Conservation (phyloP, 192 early-diverging fungal genomes). For the Backusella macrospora region DNA sequence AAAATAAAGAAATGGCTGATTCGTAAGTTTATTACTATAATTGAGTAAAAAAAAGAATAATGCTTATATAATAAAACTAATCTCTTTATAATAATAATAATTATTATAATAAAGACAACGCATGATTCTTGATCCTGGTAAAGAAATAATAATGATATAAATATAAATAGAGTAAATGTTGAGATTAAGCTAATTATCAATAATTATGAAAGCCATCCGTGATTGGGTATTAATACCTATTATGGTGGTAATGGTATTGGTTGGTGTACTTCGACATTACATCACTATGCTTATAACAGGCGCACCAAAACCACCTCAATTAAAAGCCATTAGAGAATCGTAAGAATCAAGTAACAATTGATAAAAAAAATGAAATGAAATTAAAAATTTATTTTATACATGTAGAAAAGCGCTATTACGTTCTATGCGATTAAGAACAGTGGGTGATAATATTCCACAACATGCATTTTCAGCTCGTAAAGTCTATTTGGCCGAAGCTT, state of each 20-base stretch:
- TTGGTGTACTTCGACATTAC: slow-evolving; percentile 92
- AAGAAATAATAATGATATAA: not conserved
- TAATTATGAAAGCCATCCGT: slow-evolving; percentile 63
- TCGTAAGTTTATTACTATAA: slow-evolving; percentile 17
- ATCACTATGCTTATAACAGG: slow-evolving; percentile 88
- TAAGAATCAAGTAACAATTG: slow-evolving; percentile 30
- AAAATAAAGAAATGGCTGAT: slow-evolving; percentile 20
- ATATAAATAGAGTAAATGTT: not conserved
- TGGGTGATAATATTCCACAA: slow-evolving; percentile 69
- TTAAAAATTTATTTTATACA: not conserved
- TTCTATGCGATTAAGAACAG: slow-evolving; percentile 67
- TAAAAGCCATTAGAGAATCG: slow-evolving; percentile 84
- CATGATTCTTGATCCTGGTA: slow-evolving; percentile 39
- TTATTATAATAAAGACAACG: slow-evolving; percentile 19
- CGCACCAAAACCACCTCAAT: slow-evolving; percentile 74
- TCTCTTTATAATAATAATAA: too few relatives aligned
- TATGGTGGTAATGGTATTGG: slow-evolving; percentile 96
- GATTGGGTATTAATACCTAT: slow-evolving; percentile 97
- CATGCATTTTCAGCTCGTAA: slow-evolving; percentile 76
- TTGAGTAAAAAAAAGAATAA: not conserved
- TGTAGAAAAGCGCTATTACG: slow-evolving; percentile 74
- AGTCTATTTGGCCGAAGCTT: slow-evolving; percentile 71
- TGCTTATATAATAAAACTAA: not conserved
- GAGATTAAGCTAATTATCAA: not conserved
- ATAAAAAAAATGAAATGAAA: not conserved